Evolutionary conservation across 2,329 filamentous ascomycete species (phyloP), one percentile per base, ranked within the genome.

Genomic region (Xylariaceae sp.): DNA sequence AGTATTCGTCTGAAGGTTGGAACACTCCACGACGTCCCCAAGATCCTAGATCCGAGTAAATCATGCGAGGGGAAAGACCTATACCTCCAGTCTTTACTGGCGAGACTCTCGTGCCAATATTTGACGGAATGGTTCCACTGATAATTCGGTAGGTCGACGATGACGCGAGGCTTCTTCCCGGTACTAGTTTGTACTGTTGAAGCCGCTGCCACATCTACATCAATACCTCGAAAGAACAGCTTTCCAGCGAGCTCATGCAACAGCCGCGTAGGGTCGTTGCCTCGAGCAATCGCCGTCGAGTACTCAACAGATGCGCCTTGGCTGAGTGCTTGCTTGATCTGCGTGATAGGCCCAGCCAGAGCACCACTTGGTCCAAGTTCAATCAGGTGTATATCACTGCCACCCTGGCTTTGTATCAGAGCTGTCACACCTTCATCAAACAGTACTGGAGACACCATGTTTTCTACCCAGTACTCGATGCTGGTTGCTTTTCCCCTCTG

Each of bases 401-500:
- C 26, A 2, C 51, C 41, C 10, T 42, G 26, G 7, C 51, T 51
- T 2, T 52, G 29, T 1, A 55, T 18, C 20, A 70, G 16, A 40
- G 56, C 18, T 23, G 23, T 40, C 4, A 53, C 2, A 0, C 67
- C 65, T 40, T 65, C n/a, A n/a, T 19, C 4, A 32, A 72, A 72
- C 0, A 50, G 57, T 1, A 72, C 70, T 0, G 67, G 59, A 0
- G 64, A 68, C 0, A 67, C 50, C 66, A 72, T 67, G 51, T 71
- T 73, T 0, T n/a, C 41, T 41, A 60, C 64, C 70, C 70, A 73
- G 44, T 71, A 73, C 1, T 29, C 0, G 0, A 59, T 49, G 41
- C 61, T 50, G 1, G 53, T 4, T 4, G 23, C 9, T 19, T 10
- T 32, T 12, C 1, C 6, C 20, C 21, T 19, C 12, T 37, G n/a